Evolutionary conservation across 805 yeast genomes (phyloP).

Genomic region (Pachysolen tannophilus): DNA sequence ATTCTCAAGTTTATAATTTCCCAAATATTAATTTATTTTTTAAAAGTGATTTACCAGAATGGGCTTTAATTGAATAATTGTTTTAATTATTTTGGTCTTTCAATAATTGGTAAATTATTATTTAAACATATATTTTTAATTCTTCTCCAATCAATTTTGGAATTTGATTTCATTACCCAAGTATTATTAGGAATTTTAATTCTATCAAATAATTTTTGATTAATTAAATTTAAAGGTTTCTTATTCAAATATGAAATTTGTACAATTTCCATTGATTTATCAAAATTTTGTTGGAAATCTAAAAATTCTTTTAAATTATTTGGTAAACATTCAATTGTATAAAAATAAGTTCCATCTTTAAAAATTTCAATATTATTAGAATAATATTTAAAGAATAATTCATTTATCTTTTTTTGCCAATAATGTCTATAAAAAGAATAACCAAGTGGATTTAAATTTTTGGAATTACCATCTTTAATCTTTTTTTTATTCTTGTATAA

Average conservation of each 20-base stretch:
- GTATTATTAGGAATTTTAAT: no score
- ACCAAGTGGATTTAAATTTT: no score
- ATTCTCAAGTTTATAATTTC: constrained; percentile 34
- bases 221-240: no score
- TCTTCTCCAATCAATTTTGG: not conserved
- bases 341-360: no score
- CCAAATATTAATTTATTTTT: constrained; percentile 24
- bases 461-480: not conserved
- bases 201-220: no score
- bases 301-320: not conserved
- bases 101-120: constrained; percentile 4
- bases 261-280: not conserved
- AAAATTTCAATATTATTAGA: no score
- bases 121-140: not conserved
- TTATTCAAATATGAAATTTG: no score
- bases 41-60: constrained; percentile 35
- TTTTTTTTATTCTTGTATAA: not conserved
- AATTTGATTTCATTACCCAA: not conserved
- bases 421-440: no score
- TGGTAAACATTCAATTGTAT: no score
- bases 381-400: no score
- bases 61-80: constrained; percentile 29
- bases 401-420: constrained; percentile 2
- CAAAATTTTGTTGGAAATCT: not conserved
- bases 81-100: not conserved